Percentiles rank a stretch among this genome's conserved stretches.
These are phyloP conservation scores for Metschnikowia anglica DNA, from an alignment of 805 yeast species.

Conservation along the genomic window DNA sequence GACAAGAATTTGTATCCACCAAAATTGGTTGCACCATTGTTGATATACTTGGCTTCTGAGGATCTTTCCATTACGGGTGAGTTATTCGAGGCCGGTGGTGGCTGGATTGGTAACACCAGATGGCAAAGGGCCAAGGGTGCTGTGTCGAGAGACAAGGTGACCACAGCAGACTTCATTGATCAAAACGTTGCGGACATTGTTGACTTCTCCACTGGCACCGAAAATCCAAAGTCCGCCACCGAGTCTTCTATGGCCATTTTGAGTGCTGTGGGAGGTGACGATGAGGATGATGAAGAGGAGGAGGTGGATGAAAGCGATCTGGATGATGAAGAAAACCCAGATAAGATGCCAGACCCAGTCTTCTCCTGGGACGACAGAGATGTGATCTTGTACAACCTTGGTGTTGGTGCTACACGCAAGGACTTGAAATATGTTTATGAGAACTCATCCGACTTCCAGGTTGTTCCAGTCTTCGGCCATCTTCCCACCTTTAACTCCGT, in stretches of 20 bases:
- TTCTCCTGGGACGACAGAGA: conserved; percentile 66
- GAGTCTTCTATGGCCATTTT: conserved; percentile 82
- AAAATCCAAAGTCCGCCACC: conserved; percentile 58
- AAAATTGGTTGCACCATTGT: conserved; percentile 85
- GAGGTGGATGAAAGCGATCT: conserved; percentile 39
- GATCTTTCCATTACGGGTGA: conserved; percentile 73
- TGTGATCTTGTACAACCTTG: conserved; percentile 81
- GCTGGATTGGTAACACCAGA: conserved; percentile 93
- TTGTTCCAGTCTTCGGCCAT: conserved; percentile 86
- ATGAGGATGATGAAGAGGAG: conserved; percentile 35
- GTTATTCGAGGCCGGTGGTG: conserved; percentile 91
- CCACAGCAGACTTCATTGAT: conserved; percentile 67
- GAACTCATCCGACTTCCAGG: conserved; percentile 72
- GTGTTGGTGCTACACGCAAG: conserved; percentile 77
- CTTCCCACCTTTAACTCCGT: conserved; percentile 75
- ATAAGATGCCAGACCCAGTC: conserved; percentile 41
- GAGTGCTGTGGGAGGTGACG: conserved; percentile 53
- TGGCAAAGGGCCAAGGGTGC: conserved; percentile 93
- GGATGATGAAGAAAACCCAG: conserved; percentile 35
- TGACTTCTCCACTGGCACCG: conserved; percentile 57
- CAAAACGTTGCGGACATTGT: conserved; percentile 65
- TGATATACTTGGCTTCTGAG: conserved; percentile 76
- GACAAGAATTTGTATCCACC: conserved; percentile 86
- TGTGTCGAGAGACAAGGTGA: conserved; percentile 52
- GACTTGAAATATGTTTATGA: conserved; percentile 83